Conservation (phyloP, 306 rosid genomes). For the Spatholobus suberectus region DNA sequence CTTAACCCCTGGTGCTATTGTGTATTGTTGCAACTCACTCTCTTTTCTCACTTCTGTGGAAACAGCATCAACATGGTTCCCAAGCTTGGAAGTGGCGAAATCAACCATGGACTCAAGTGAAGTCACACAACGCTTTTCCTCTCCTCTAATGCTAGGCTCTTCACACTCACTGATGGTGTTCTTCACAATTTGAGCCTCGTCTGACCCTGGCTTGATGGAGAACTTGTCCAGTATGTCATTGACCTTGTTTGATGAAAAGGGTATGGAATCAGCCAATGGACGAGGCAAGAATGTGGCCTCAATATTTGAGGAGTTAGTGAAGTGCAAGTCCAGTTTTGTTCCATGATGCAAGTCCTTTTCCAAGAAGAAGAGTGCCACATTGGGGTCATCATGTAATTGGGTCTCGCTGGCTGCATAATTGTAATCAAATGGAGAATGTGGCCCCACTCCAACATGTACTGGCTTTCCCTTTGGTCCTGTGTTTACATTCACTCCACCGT, state of each 20-base stretch:
- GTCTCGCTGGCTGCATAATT: conserved; percentile 48
- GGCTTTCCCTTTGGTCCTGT: conserved; percentile 51
- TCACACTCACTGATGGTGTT: conserved; percentile 67
- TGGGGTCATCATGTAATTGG: conserved; percentile 72
- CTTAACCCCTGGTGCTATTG: conserved; percentile 49
- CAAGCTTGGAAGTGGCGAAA: conserved; percentile 70
- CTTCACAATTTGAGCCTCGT: conserved; percentile 52
- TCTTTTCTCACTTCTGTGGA: conserved; percentile 71
- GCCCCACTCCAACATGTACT: conserved; percentile 59
- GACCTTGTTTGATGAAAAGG: conserved; percentile 69
- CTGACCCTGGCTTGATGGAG: conserved; percentile 54
- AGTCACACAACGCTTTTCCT: conserved; percentile 81
- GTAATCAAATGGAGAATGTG: conserved; percentile 35
- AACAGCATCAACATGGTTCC: conserved; percentile 54
- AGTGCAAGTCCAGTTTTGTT: conserved; percentile 58
- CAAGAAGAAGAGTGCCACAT: conserved; percentile 75
- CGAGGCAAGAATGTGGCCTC: conserved; percentile 61
- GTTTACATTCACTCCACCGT: conserved; percentile 50
- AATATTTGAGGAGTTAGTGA: conserved; percentile 47
- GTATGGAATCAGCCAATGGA: conserved; percentile 55
- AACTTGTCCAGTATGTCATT: conserved; percentile 48
- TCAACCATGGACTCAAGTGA: conserved; percentile 94
- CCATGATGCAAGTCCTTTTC: conserved; percentile 67
- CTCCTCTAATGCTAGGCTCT: conserved; percentile 53
- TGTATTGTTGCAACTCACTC: conserved; percentile 50